Percentiles rank a stretch among this genome's conserved stretches.
These are phyloP conservation scores for Cenococcum geophilum DNA, from an alignment of 495 filamentous ascomycete species.

Conservation along the genomic window DNA sequence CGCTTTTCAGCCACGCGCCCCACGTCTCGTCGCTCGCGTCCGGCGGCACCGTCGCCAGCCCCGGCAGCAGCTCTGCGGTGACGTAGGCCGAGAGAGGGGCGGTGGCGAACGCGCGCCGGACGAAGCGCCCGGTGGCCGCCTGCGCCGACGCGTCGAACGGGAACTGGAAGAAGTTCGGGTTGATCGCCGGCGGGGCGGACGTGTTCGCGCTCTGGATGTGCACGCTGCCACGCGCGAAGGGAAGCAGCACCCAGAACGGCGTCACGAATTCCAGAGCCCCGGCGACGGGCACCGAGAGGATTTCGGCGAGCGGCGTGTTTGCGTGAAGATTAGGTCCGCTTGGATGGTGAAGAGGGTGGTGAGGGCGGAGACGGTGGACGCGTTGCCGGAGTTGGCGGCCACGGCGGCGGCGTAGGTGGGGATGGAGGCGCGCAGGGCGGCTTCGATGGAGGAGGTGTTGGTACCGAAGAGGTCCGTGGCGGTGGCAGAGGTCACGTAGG, in stretches of 20 bases:
- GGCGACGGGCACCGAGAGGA: conserved; percentile 12
- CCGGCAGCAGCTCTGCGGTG: conserved; percentile 8
- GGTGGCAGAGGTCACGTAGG: conserved; percentile 16
- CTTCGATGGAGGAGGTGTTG: conserved; percentile 9
- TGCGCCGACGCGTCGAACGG: conserved; percentile 11
- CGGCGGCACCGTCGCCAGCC: conserved; percentile 7
- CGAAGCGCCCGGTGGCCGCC: not conserved
- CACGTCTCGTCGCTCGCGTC: conserved; percentile 8
- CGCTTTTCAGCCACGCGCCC: conserved; percentile 4
- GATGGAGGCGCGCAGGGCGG: conserved; percentile 30
- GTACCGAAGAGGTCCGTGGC: conserved; percentile 16
- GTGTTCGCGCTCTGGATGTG: conserved; percentile 10
- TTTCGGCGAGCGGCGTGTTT: conserved; percentile 16
- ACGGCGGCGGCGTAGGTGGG: conserved; percentile 33
- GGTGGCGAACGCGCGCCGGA: conserved; percentile 10
- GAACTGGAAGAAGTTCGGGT: conserved; percentile 20
- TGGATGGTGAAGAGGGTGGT: conserved; percentile 66
- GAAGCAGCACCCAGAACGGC: conserved; percentile 18
- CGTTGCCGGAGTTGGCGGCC: conserved; percentile 38
- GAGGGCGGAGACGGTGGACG: conserved; percentile 56
- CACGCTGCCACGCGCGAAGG: conserved; percentile 19
- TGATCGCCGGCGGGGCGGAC: conserved; percentile 3
- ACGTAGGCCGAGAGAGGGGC: conserved; percentile 9
- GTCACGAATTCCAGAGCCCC: not conserved
- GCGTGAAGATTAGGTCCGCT: conserved; percentile 36